These are phyloP conservation scores for Canna indica DNA, from an alignment of 176 grass and related monocot species.

Conservation along the genomic window DNA sequence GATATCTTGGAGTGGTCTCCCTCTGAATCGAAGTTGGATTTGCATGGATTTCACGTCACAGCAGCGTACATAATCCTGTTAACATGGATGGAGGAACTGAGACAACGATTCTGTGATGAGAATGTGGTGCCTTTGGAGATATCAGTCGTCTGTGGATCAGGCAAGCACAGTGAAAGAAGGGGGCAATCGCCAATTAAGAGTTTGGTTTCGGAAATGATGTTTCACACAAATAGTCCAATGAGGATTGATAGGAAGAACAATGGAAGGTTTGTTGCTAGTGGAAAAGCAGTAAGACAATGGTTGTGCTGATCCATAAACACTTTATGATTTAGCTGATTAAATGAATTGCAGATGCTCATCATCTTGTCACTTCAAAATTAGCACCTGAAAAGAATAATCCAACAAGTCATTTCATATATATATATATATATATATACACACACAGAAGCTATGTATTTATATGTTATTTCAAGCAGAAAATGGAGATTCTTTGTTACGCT, in stretches of 20 bases:
- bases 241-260: constrained; percentile 50
- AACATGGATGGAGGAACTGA: constrained; percentile 56
- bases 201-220: constrained; percentile 52
- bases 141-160: constrained; percentile 53
- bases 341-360: too few species aligned
- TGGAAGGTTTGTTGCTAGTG: constrained; percentile 48
- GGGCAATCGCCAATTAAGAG: constrained; percentile 60
- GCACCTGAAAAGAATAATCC: too few species aligned
- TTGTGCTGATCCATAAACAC: constrained; percentile 13
- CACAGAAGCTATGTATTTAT: too few species aligned
- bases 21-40: constrained; percentile 66
- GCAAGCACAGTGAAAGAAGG: constrained; percentile 59
- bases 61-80: constrained; percentile 67
- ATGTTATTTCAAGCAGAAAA: too few species aligned
- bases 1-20: constrained; percentile 55
- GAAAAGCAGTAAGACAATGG: constrained; percentile 56
- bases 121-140: constrained; percentile 39
- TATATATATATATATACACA: too few species aligned
- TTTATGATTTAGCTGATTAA: not conserved
- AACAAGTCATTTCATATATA: too few species aligned
- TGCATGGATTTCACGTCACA: constrained; percentile 58
- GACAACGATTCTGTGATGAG: not conserved
- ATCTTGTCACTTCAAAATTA: too few species aligned
- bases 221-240: constrained; percentile 51
- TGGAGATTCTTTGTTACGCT: too few species aligned